Base-by-base conservation (phyloP, 768 basidiomycete genomes). In the Paxillus rubicundulus region DNA sequence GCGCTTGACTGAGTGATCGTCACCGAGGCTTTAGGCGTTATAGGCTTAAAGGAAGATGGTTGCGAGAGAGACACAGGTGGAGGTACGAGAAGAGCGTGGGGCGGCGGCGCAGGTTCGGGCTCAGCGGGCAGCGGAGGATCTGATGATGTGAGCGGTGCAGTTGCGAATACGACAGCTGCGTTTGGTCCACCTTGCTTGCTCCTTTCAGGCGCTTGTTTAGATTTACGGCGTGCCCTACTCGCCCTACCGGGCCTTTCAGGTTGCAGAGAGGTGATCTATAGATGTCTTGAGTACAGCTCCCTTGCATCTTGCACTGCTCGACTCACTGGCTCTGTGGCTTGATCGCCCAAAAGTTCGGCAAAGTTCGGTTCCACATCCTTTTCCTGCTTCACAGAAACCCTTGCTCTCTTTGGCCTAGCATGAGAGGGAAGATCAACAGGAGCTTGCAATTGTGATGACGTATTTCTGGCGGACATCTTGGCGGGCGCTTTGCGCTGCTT, bases 21-120 rank as follows among this genome's bases (percentile, higher is more conserved):
- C 28, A 69, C 60, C 12, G 68, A 68, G n/a, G 68, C 63, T 45
- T 69, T 71, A 32, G 68, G 68, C 32, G 68, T 70, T 42, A 47
- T 50, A 21, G 69, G 69, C 18, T 71, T 59, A 28, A 21, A 21
- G 12, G 57, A 36, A 7, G 21, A 17, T 2, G 58, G 12, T 49
- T 57, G 67, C 24, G 36, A 32, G 44, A 55, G 36, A 13, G 48
- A 27, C 16, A 48, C 42, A 41, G 52, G 47, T 9, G 43, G 56
- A 20, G 47, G 48, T 14, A 16, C 33, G 13, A 12, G 43, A 6
- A 49, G 55, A 14, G 20, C 55, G 28, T 50, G 45, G 27, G 54
- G 43, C 0, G 30, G 53, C 32, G 50, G 45, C n/a, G 40, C 48
- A 9, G 54, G 49, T 30, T 60, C 65, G n/a, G 54, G 49, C 37